These are phyloP conservation scores for Fusarium sp. DNA, from an alignment of 2,329 filamentous ascomycete species.

Conservation along the genomic window DNA sequence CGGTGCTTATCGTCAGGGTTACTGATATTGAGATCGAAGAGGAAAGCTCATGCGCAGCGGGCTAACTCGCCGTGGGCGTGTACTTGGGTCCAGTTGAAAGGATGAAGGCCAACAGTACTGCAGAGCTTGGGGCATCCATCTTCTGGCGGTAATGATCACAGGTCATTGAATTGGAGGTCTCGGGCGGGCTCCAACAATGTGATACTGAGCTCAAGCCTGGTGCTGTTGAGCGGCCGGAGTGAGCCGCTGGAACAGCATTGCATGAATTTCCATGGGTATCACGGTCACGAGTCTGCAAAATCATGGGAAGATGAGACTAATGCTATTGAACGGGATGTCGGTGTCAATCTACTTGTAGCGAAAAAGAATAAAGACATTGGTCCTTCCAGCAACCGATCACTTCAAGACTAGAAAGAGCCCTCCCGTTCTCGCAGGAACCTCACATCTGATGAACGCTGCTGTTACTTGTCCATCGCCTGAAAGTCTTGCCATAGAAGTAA, in stretches of 20 bases:
- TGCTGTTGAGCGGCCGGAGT: not conserved
- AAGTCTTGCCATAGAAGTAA: constrained; percentile 16
- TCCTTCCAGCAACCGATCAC: not conserved
- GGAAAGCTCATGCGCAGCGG: no score
- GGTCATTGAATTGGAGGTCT: not conserved
- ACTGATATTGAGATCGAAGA: no score
- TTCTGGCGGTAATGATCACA: not conserved
- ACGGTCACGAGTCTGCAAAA: not conserved
- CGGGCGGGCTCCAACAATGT: no score
- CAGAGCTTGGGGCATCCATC: no score
- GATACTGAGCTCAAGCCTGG: no score
- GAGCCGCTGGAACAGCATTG: not conserved
- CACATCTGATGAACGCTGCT: constrained; percentile 8
- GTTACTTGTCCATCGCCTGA: constrained; percentile 3
- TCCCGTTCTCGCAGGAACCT: not conserved
- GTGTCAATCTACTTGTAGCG: not conserved
- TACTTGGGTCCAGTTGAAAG: no score
- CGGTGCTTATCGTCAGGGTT: no score
- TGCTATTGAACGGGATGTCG: not conserved
- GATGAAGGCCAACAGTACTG: no score
- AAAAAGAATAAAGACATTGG: not conserved
- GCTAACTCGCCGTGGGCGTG: no score
- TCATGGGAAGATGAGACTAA: not conserved
- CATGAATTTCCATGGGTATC: not conserved
- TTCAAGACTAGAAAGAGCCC: not conserved